Evolutionary conservation across 176 grass and related monocot species (phyloP), one percentile per base, ranked within the genome.

Genomic region (Stipa capillata): DNA sequence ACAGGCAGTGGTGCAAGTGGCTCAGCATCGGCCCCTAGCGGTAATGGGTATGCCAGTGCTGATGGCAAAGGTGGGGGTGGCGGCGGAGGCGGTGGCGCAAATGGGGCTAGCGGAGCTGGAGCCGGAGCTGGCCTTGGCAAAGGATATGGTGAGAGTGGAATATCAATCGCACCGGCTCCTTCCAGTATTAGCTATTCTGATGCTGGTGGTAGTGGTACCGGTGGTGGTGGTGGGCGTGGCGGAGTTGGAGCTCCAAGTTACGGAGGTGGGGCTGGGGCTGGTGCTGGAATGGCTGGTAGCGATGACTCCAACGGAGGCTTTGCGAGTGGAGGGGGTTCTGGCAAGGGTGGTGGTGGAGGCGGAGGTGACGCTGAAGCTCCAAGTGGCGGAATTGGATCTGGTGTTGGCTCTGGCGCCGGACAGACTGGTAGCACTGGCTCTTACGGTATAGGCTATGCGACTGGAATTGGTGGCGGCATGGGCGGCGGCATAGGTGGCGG

Each of bases 91-190:
- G 76, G 77, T 5, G 84, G 77, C 1, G 15, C 77, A 4, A 50
- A 81, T 14, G 84, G 84, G 27, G 69, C 9, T 4, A 45, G 25
- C 7, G 84, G 84, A 0, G 11, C 1, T 2, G 84, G 84, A 1
- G 10, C 4, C 2, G 84, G 84, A 0, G 33, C 48, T 3, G 84
- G 84, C 1, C 6, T 7, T 39, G 84, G 84, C 31, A 56, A 80
- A 35, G 84, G 76, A 50, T 24, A 80, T 4, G 84, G 84, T 17
- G 77, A 67, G 59, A 86, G 84, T 13, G 84, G 84, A n/a, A 27
- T 32, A 17, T 47, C 69, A 23, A 1, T 10, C 0, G 48, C 48
- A 11, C 84, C 84, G 0, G 0, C 27, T 14, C 15, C 53, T 8
- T 32, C 11, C 48, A 14, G 47, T 23, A 8, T 7, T 2, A 42